Evolutionary conservation across 257 asterid species (phyloP).

Genomic region (Solanum okadae): DNA sequence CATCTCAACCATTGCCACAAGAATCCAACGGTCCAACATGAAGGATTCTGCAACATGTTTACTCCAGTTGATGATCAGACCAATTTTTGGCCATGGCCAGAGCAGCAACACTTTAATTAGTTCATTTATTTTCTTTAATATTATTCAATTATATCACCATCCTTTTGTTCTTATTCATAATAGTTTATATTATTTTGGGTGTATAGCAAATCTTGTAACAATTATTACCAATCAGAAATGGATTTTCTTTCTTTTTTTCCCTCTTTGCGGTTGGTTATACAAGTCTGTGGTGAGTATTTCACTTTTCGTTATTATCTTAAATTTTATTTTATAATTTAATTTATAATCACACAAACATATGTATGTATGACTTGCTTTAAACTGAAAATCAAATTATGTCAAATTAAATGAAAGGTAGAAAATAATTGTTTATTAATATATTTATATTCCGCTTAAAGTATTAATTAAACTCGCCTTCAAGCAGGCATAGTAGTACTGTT

Average conservation of each 20-base stretch:
- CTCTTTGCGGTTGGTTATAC: background rate
- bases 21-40: constrained; percentile 24
- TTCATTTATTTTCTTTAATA: background rate
- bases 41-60: constrained; percentile 48
- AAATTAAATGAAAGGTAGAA: too few species aligned
- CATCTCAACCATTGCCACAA: constrained; percentile 10
- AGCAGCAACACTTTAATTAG: constrained; percentile 41
- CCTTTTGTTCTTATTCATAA: background rate
- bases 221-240: background rate
- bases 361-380: too few species aligned
- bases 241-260: background rate
- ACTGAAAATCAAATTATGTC: too few species aligned
- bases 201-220: background rate
- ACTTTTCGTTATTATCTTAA: background rate
- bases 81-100: constrained; percentile 74
- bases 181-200: background rate
- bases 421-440: too few species aligned
- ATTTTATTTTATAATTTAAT: background rate
- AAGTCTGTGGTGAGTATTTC: background rate
- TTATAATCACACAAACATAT: too few species aligned
- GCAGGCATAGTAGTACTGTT: background rate
- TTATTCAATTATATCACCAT: background rate
- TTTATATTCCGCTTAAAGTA: too few species aligned
- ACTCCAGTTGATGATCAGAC: constrained; percentile 51
- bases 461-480: background rate